Percentiles rank a stretch among this genome's conserved stretches.
Evolutionary conservation across 805 yeast species (phyloP).

Genomic region (Candida khao-thaluensis): DNA sequence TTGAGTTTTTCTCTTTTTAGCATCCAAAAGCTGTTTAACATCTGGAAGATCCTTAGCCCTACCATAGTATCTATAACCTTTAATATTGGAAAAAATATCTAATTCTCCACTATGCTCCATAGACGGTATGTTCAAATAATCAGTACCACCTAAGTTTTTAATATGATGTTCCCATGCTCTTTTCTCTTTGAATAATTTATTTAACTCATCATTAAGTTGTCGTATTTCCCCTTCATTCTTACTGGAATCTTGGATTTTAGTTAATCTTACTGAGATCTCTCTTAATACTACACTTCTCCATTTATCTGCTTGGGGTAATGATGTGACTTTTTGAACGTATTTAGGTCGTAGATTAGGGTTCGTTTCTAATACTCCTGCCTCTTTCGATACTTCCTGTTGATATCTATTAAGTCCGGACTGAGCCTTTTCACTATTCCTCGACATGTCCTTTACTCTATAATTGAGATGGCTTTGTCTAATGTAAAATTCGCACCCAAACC

Average conservation of each 20-base stretch:
- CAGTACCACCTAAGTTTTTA: constrained; percentile 69
- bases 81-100: constrained; percentile 20
- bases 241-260: constrained; percentile 59
- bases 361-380: constrained; percentile 57
- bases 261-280: constrained; percentile 62
- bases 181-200: constrained; percentile 64
- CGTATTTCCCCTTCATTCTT: constrained; percentile 62
- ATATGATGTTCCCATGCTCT: constrained; percentile 79
- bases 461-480: not conserved
- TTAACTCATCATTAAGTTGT: constrained; percentile 72
- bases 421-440: constrained; percentile 74
- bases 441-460: too few relatives aligned
- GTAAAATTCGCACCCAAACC: constrained; percentile 6
- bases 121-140: constrained; percentile 42
- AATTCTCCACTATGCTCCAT: constrained; percentile 17
- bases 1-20: constrained; percentile 21
- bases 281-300: constrained; percentile 62
- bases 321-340: constrained; percentile 50
- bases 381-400: constrained; percentile 60
- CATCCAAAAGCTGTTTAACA: constrained; percentile 38
- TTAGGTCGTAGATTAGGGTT: constrained; percentile 61
- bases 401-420: constrained; percentile 66
- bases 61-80: constrained; percentile 76
- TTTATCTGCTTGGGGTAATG: constrained; percentile 64
- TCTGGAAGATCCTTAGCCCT: constrained; percentile 80